phyloP scores from a whole-genome alignment of 2,329 filamentous ascomycete genomes.

The Periconia digitata region DNA sequence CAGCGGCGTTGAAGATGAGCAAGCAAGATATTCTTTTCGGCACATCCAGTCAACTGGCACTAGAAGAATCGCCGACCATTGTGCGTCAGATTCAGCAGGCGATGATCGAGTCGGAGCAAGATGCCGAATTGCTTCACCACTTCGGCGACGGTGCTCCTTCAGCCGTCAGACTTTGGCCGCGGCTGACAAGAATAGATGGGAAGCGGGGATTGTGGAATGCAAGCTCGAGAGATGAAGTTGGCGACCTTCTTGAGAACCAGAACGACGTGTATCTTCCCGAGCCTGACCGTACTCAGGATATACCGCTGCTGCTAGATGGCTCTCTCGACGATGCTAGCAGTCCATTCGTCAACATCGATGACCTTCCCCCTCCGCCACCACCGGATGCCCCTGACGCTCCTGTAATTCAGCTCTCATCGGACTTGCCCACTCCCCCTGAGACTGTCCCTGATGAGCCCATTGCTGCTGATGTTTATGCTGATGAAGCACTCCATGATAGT shows the following conservation, averaged over 20 bases:
- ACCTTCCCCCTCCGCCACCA: slow-evolving; percentile 2
- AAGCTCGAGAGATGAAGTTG: slow-evolving; percentile 35
- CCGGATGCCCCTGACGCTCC: not conserved
- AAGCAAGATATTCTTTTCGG: slow-evolving; percentile 43
- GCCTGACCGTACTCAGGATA: slow-evolving; percentile 34
- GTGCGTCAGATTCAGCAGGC: slow-evolving; percentile 40
- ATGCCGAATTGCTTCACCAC: slow-evolving; percentile 7
- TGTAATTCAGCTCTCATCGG: slow-evolving; percentile 23
- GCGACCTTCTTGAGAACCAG: slow-evolving; percentile 29
- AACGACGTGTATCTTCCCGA: slow-evolving; percentile 30
- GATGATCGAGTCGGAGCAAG: slow-evolving; percentile 36
- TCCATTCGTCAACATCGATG: slow-evolving; percentile 24
- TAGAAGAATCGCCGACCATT: slow-evolving; percentile 40
- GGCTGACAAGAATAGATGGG: slow-evolving; percentile 20
- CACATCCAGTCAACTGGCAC: slow-evolving; percentile 44
- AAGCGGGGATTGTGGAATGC: slow-evolving; percentile 35
- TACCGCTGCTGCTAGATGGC: slow-evolving; percentile 29
- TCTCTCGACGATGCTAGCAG: slow-evolving; percentile 7
- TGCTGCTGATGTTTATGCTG: not conserved
- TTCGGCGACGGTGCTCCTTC: not conserved
- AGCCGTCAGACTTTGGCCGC: slow-evolving; percentile 14
- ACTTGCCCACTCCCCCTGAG: slow-evolving; percentile 18
- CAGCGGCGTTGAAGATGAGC: slow-evolving; percentile 27
- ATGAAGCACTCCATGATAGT: not conserved
- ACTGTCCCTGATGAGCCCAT: not conserved